Evolutionary conservation across 2,329 filamentous ascomycete genomes (phyloP).

Genomic region (Fusarium newnesense): DNA sequence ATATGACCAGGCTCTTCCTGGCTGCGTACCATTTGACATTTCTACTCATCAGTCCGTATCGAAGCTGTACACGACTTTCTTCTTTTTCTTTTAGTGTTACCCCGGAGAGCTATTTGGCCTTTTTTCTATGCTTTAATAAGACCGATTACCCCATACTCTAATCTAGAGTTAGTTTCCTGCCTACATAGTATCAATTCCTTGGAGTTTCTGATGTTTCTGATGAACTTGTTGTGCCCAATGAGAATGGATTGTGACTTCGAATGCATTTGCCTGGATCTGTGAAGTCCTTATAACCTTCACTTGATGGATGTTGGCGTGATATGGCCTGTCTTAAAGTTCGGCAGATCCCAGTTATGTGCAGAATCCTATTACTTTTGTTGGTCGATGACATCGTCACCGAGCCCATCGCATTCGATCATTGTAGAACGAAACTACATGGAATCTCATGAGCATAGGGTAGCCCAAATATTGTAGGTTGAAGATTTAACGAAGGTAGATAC

Average conservation of each 20-base stretch:
- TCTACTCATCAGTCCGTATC: conserved; percentile 18
- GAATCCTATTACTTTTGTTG: neutral
- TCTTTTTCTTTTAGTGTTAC: conserved; percentile 52
- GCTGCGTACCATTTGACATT: conserved; percentile 1
- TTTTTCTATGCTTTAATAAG: conserved; percentile 54
- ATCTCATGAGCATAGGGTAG: neutral
- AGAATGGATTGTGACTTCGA: neutral
- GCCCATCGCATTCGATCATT: neutral
- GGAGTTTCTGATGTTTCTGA: conserved; percentile 40
- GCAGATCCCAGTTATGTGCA: neutral
- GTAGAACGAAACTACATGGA: neutral
- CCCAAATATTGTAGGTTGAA: neutral
- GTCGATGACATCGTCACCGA: neutral
- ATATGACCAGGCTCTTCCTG: conserved; percentile 17
- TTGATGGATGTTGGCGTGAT: neutral
- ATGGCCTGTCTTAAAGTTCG: neutral
- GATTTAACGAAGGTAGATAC: neutral
- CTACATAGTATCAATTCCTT: conserved; percentile 41
- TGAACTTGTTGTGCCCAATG: neutral
- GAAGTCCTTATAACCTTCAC: neutral
- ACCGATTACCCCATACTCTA: conserved; percentile 48
- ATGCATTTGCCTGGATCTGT: neutral
- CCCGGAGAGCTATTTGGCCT: conserved; percentile 49
- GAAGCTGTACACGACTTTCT: conserved; percentile 45
- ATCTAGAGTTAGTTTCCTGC: conserved; percentile 47